Percentiles rank a stretch among this genome's conserved stretches.
phyloP scores from a whole-genome alignment of 441 rosid species.

The Aleurites moluccanus region DNA sequence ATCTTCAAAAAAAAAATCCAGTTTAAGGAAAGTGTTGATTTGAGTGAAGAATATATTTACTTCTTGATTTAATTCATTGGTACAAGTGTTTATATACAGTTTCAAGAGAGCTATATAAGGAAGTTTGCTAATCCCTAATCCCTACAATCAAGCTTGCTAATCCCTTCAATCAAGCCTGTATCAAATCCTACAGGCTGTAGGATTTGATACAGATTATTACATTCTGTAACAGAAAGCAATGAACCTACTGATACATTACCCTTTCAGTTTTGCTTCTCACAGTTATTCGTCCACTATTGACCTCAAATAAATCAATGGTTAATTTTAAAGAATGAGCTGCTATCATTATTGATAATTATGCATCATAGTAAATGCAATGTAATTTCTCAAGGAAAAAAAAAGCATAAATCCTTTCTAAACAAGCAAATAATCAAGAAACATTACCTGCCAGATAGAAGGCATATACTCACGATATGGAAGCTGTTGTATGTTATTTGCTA shows the following conservation, averaged over 20 bases:
- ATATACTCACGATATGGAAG: conserved; percentile 63
- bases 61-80: no score
- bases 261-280: neutral
- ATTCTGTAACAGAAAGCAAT: no score
- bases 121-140: no score
- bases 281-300: neutral
- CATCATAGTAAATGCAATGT: neutral
- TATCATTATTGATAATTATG: neutral
- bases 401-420: neutral
- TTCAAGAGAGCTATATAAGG: no score
- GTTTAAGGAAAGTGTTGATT: neutral
- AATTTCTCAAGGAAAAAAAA: neutral
- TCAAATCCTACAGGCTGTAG: no score
- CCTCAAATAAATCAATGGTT: neutral
- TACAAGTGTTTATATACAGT: no score
- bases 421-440: conserved; percentile 19
- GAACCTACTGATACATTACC: neutral
- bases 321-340: neutral
- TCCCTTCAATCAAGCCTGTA: no score
- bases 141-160: no score
- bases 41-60: no score
- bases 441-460: conserved; percentile 91
- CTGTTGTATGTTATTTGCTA: conserved; percentile 36
- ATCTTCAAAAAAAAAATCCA: no score
- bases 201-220: no score